Evolutionary conservation across 805 yeast genomes (phyloP).

Genomic region (Maudiozyma pseudohumilis): DNA sequence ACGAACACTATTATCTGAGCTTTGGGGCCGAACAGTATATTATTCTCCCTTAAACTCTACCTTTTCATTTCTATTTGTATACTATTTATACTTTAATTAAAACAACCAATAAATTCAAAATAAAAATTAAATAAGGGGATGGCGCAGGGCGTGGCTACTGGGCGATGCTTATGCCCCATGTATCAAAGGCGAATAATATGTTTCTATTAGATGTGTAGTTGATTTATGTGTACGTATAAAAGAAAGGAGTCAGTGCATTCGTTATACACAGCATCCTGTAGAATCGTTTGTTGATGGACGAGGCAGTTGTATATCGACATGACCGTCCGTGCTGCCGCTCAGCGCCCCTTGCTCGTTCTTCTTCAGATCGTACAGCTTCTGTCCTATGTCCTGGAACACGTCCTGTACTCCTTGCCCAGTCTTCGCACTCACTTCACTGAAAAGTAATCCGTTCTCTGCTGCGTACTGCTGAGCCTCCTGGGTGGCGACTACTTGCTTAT

Average conservation of each 20-base stretch:
- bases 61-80: too few relatives aligned
- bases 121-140: too few relatives aligned
- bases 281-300: constrained; percentile 37
- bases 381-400: constrained; percentile 41
- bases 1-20: too few relatives aligned
- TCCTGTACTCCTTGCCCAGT: constrained; percentile 42
- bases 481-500: constrained; percentile 36
- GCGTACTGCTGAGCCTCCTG: constrained; percentile 47
- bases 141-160: too few relatives aligned
- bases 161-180: too few relatives aligned
- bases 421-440: constrained; percentile 51
- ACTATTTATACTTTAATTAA: too few relatives aligned
- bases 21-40: too few relatives aligned
- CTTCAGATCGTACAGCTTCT: constrained; percentile 30
- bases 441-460: constrained; percentile 39
- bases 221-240: constrained; percentile 2
- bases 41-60: too few relatives aligned
- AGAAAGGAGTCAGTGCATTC: too few relatives aligned
- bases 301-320: constrained; percentile 29
- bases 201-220: too few relatives aligned
- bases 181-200: too few relatives aligned
- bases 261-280: constrained; percentile 34
- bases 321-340: constrained; percentile 4
- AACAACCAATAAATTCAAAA: too few relatives aligned
- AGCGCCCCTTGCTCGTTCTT: constrained; percentile 13